A percentile compares a stretch with the other conserved stretches of the same genome.
Evolutionary conservation across 139 green algal species (phyloP).

Genomic region (Chlamydomonas sp.): DNA sequence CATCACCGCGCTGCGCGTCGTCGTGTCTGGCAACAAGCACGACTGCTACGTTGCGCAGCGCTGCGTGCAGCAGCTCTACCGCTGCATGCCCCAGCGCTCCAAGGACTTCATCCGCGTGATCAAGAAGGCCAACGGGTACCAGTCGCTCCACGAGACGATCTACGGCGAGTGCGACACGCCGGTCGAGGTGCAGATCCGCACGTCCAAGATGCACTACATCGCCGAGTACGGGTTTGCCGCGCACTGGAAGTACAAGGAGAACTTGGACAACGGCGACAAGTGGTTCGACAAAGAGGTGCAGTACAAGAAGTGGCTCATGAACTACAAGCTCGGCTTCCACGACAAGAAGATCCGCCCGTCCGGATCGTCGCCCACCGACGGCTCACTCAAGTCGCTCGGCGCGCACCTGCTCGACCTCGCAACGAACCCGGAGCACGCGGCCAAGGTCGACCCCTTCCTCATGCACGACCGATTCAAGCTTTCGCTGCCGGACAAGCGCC

Average conservation of each 20-base stretch:
- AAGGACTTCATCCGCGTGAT: slow-evolving; percentile 82
- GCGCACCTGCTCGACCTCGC: slow-evolving; percentile 19
- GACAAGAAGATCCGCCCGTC: slow-evolving; percentile 40
- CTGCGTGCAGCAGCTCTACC: slow-evolving; percentile 42
- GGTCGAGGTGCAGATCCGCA: slow-evolving; percentile 85
- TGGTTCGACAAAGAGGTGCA: slow-evolving; percentile 34
- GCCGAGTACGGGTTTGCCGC: slow-evolving; percentile 87
- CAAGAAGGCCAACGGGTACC: slow-evolving; percentile 90
- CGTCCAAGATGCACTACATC: slow-evolving; percentile 84
- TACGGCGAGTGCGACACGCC: slow-evolving; percentile 37
- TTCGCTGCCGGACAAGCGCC: neutral
- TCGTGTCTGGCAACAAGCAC: slow-evolving; percentile 65
- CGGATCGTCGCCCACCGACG: slow-evolving; percentile 28
- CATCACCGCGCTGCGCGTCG: slow-evolving; percentile 75
- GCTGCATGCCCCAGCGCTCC: slow-evolving; percentile 33
- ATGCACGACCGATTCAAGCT: slow-evolving; percentile 32
- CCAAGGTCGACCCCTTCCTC: slow-evolving; percentile 36
- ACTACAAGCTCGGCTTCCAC: slow-evolving; percentile 37
- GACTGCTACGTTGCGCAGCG: slow-evolving; percentile 82
- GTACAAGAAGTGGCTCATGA: slow-evolving; percentile 46
- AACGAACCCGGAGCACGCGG: neutral
- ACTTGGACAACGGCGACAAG: slow-evolving; percentile 17
- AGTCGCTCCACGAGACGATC: slow-evolving; percentile 58
- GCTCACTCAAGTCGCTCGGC: slow-evolving; percentile 33
- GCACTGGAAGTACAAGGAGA: slow-evolving; percentile 97